A percentile compares a stretch with the other conserved stretches of the same genome.
Conservation (phyloP, 768 basidiomycete species). For the Antrodiella citrinella region DNA sequence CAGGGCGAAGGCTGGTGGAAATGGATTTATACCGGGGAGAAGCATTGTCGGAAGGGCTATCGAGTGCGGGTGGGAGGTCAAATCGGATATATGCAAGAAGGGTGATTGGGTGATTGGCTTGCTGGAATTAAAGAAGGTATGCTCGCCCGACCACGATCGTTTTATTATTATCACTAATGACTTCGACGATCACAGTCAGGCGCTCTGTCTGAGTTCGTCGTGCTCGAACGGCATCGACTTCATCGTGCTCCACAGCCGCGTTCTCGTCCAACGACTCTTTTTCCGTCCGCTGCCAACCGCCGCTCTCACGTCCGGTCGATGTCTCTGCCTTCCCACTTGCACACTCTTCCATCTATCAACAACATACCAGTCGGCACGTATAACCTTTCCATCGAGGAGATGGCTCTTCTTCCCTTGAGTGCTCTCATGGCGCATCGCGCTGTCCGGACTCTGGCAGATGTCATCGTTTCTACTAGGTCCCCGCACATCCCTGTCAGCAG, state of each 20-base stretch:
- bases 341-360: slow-evolving; percentile 12
- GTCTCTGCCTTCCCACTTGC: slow-evolving; percentile 17
- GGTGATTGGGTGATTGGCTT: slow-evolving; percentile 88
- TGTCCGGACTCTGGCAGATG: slow-evolving; percentile 55
- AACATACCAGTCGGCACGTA: slow-evolving; percentile 9
- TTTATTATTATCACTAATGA: slow-evolving; percentile 1
- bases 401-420: slow-evolving; percentile 71
- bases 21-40: slow-evolving; percentile 77
- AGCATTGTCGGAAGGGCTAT: slow-evolving; percentile 81
- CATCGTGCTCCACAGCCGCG: slow-evolving; percentile 55
- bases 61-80: slow-evolving; percentile 77
- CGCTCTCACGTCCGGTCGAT: slow-evolving; percentile 18
- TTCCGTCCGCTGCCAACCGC: slow-evolving; percentile 16
- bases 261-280: slow-evolving; percentile 22
- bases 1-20: slow-evolving; percentile 11
- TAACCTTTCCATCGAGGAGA: slow-evolving; percentile 54
- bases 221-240: slow-evolving; percentile 71
- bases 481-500: slow-evolving; percentile 9
- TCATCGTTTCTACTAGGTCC: slow-evolving; percentile 28
- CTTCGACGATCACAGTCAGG: slow-evolving; percentile 55
- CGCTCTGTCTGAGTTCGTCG: slow-evolving; percentile 82
- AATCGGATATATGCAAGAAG: slow-evolving; percentile 46
- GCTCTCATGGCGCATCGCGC: slow-evolving; percentile 82
- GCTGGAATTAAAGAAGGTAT: slow-evolving; percentile 71
- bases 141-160: slow-evolving; percentile 17